Evolutionary conservation across 768 basidiomycete species (phyloP), one percentile per base, ranked within the genome.

Genomic region (Suillus hirtellus): DNA sequence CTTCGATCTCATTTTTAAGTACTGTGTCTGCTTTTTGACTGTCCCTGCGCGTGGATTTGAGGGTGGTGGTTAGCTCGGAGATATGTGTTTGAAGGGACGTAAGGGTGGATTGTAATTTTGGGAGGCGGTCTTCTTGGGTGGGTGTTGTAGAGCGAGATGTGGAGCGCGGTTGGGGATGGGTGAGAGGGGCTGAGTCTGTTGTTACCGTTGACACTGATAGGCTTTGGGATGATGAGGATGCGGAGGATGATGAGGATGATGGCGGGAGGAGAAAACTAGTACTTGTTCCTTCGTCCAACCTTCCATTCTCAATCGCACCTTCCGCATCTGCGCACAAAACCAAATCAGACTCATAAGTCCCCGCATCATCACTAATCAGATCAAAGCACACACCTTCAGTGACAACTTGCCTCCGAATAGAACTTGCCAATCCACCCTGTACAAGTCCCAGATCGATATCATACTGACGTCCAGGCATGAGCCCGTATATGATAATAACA

Each of bases 401-500:
- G 0, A 85, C 86, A 64, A 95, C 86, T 69, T 89, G 87, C 60
- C 81, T 82, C 44, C 84, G 79, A 27, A 90, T 78, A 42, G 68
- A 77, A 59, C 72, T 78, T 52, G 70, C 74, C 66, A 84, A 80
- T 31, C 86, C 88, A 7, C 81, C 82, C 10, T 86, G 86, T 5
- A 89, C 86, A 34, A 96, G 82, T 2, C 84, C 88, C 12, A 97
- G 79, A 70, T 95, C 92, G 59, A 97, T 88, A 70, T 97, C 94
- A 69, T 97, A 97, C 72, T 93, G 91, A 62, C 92, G 84, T 2
- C 92, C 92, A 4, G 94, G 95, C 79, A 91, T 84, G 53, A 98
- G 81, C 1, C 93, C 93, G 64, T 94, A 95, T 34, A 98, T 85
- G 63, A 96, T 92, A 60, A 97, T 93, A 62, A 96, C 86, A 0